Evolutionary conservation across 1,284 basidiomycete genomes (phyloP).

Genomic region (Microbotryum scabiosae): DNA sequence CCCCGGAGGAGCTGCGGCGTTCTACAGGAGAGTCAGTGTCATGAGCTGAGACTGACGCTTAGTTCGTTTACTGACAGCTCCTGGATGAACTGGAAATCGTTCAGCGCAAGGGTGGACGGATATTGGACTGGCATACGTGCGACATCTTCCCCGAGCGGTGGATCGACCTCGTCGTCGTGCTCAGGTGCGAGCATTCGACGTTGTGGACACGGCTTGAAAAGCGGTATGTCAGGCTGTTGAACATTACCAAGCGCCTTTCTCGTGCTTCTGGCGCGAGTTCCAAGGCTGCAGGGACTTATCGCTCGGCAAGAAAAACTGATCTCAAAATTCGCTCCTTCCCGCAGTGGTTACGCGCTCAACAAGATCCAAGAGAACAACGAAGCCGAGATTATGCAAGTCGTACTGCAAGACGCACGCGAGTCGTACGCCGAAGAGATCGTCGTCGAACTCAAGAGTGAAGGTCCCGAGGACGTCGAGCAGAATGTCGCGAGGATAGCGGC

Average conservation of each 20-base stretch:
- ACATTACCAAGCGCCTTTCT: slow-evolving; percentile 4
- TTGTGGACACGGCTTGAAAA: slow-evolving; percentile 93
- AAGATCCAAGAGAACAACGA: slow-evolving; percentile 99
- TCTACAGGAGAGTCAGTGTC: no score
- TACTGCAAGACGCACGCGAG: slow-evolving; percentile 75
- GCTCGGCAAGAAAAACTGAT: not conserved
- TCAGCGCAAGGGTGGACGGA: slow-evolving; percentile 59
- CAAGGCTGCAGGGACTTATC: not conserved
- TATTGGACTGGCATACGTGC: slow-evolving; percentile 97
- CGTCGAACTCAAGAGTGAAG: slow-evolving; percentile 74
- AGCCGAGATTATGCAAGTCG: slow-evolving; percentile 94
- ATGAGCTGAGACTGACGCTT: not conserved
- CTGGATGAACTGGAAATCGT: slow-evolving; percentile 70
- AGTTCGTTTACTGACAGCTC: slow-evolving; percentile 46
- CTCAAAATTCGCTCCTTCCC: not conserved
- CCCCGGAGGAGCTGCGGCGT: not conserved
- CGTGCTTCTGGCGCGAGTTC: not conserved
- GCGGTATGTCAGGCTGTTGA: slow-evolving; percentile 52
- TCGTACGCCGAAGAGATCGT: slow-evolving; percentile 80
- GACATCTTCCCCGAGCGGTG: slow-evolving; percentile 92
- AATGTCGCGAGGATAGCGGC: slow-evolving; percentile 75
- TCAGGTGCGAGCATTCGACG: slow-evolving; percentile 76
- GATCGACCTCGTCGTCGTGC: slow-evolving; percentile 92
- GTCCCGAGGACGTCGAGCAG: slow-evolving; percentile 68
- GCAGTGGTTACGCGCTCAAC: slow-evolving; percentile 74